These are phyloP conservation scores for Teratosphaeria zuluensis DNA, from an alignment of 2,329 filamentous ascomycete genomes.

Conservation along the genomic window DNA sequence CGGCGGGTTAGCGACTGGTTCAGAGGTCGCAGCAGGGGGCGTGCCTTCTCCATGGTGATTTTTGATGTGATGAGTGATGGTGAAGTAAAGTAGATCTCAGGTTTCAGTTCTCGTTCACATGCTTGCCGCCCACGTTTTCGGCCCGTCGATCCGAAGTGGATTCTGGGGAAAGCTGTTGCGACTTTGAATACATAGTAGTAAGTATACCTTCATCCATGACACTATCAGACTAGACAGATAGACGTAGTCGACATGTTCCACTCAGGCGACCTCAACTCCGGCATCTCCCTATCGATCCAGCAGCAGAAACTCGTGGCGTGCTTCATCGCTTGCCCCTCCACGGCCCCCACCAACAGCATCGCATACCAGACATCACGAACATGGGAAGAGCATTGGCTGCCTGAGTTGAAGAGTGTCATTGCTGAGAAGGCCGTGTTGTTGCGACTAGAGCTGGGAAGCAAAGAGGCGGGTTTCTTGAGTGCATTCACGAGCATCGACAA, in stretches of 20 bases:
- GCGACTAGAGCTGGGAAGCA: slow-evolving; percentile 59
- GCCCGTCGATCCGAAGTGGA: background rate
- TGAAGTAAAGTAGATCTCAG: background rate
- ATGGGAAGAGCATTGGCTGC: slow-evolving; percentile 27
- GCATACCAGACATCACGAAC: slow-evolving; percentile 47
- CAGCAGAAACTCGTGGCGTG: slow-evolving; percentile 72
- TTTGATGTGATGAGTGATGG: background rate
- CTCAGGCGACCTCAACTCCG: slow-evolving; percentile 66
- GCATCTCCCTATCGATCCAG: slow-evolving; percentile 65
- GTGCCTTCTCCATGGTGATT: slow-evolving; percentile 10
- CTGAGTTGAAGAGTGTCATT: slow-evolving; percentile 35
- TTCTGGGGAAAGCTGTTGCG: background rate
- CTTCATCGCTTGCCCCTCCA: slow-evolving; percentile 78
- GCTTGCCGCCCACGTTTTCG: background rate
- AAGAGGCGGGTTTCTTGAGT: slow-evolving; percentile 71
- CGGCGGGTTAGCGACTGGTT: background rate
- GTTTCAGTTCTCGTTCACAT: background rate
- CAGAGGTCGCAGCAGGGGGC: slow-evolving; percentile 10
- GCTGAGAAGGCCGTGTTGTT: slow-evolving; percentile 57
- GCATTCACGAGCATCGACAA: slow-evolving; percentile 74
- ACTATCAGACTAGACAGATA: background rate
- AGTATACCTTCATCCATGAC: too few species aligned
- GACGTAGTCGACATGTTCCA: slow-evolving; percentile 58
- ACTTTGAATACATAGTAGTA: too few species aligned
- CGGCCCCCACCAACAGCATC: background rate